Evolutionary conservation across 306 rosid species (phyloP), one percentile per base, ranked within the genome.

Genomic region (Leucaena leucocephala): DNA sequence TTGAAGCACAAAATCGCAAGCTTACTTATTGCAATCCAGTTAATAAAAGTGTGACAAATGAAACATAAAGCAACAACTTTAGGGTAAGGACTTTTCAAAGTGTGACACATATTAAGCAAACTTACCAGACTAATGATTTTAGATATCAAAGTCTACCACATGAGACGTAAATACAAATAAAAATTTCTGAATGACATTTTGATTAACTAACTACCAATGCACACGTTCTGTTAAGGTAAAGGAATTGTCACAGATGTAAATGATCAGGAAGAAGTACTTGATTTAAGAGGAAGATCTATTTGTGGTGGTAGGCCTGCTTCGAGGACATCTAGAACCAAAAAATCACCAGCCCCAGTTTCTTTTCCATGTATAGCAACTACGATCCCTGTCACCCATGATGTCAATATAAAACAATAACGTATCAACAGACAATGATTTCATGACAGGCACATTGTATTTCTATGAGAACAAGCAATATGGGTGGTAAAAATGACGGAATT

Each of bases 261-360:
- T 40, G 73, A 70, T 49, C 68, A 74, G 67, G 46, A 38, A 83
- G 54, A 35, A 10, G 69, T 92, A 93, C 98, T 83, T 85, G 92
- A 82, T 80, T 84, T 82, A 79, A 87, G 89, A n/a, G 96, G 91
- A 70, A 74, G 62, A 70, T 90, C 91, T 82, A 86, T 92, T 88
- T 93, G 98, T 4, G 96, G 95, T 45, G 99, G 93, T 72, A 95
- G 89, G 90, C 89, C 99, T 72, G 97, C 94, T 82, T 93, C 96
- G n/a, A 95, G 90, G 76, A 95, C 87, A 76, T 93, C 98, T 55
- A 46, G 85, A 72, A 93, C 98, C 86, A 85, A 74, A 80, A 95
- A 95, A 43, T 90, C 96, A 69, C 98, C 98, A 1, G 89, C 87
- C 58, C 71, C 83, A 0, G 94, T 82, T 82, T 89, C 93, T 83